Conservation (phyloP, 345 rosid genomes). For the Lumnitzera racemosa region DNA sequence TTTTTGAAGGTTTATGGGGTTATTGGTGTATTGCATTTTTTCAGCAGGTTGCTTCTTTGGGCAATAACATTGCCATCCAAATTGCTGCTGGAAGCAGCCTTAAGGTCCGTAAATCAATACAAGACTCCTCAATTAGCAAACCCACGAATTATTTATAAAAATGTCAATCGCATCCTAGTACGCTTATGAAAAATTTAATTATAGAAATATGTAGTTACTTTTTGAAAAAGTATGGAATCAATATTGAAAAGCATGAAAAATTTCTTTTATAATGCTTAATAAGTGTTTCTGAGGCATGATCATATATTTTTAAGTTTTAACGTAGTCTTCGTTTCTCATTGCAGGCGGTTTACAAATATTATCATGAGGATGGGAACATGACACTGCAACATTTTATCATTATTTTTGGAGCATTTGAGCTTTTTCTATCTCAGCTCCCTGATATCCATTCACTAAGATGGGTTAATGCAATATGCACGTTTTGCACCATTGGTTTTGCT, state of each 20-base stretch:
- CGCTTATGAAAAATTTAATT: too few relatives aligned
- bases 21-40: constrained; percentile 42
- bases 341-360: constrained; percentile 40
- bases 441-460: constrained; percentile 46
- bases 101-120: constrained; percentile 20
- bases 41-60: constrained; percentile 54
- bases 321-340: background rate
- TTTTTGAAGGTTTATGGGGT: constrained; percentile 44
- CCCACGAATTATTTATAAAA: too few relatives aligned
- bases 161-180: too few relatives aligned
- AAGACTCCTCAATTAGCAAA: background rate
- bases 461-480: constrained; percentile 38
- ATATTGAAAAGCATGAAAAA: background rate
- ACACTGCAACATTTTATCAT: constrained; percentile 39
- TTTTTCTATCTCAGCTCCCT: constrained; percentile 42
- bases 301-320: too few relatives aligned
- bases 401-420: constrained; percentile 40
- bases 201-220: too few relatives aligned
- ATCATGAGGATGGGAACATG: constrained; percentile 20
- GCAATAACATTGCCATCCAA: constrained; percentile 50
- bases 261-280: background rate
- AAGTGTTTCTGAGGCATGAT: too few relatives aligned
- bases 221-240: too few relatives aligned
- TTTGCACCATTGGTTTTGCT: constrained; percentile 42
- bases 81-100: constrained; percentile 53